Conservation (phyloP, 441 rosid species). For the Brassica hybrid region DNA sequence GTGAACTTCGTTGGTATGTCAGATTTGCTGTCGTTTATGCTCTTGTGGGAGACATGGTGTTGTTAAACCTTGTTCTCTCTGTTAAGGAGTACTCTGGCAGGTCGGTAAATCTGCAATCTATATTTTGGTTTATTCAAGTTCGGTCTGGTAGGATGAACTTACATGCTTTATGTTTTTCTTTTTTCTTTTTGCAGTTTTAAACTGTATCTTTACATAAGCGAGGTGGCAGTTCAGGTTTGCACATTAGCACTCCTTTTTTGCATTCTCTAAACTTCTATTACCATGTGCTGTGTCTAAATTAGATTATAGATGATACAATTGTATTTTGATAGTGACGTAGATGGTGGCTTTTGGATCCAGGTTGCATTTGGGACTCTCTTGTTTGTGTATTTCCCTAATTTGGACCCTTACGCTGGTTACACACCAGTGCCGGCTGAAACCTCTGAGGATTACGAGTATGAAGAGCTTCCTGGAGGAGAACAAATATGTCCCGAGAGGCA, state of each 20-base stretch:
- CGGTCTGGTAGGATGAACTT: constrained; percentile 33
- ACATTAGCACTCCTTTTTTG: constrained; percentile 33
- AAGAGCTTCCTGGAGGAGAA: constrained; percentile 90
- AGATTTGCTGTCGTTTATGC: constrained; percentile 83
- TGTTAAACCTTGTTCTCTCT: constrained; percentile 79
- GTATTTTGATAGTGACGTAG: constrained; percentile 18
- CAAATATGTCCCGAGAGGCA: constrained; percentile 92
- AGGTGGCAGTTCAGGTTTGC: constrained; percentile 86
- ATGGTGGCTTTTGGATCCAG: constrained; percentile 49
- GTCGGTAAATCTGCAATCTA: constrained; percentile 45
- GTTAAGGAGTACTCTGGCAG: constrained; percentile 73
- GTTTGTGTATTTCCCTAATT: constrained; percentile 74
- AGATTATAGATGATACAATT: constrained; percentile 1
- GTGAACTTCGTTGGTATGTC: constrained; percentile 92
- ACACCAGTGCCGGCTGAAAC: constrained; percentile 57
- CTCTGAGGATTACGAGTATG: constrained; percentile 72
- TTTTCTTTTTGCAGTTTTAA: constrained; percentile 62
- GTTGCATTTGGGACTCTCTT: constrained; percentile 85
- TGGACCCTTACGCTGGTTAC: constrained; percentile 95
- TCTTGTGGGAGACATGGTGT: constrained; percentile 84
- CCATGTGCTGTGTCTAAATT: constrained; percentile 2
- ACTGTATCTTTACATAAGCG: constrained; percentile 78
- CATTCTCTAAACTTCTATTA: constrained; percentile 13
- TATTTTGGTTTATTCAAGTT: constrained; percentile 5
- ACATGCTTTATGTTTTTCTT: constrained; percentile 25